Evolutionary conservation across 2,329 filamentous ascomycete genomes (phyloP), one percentile per base, ranked within the genome.

Genomic region (Dactylellina leptospora): DNA sequence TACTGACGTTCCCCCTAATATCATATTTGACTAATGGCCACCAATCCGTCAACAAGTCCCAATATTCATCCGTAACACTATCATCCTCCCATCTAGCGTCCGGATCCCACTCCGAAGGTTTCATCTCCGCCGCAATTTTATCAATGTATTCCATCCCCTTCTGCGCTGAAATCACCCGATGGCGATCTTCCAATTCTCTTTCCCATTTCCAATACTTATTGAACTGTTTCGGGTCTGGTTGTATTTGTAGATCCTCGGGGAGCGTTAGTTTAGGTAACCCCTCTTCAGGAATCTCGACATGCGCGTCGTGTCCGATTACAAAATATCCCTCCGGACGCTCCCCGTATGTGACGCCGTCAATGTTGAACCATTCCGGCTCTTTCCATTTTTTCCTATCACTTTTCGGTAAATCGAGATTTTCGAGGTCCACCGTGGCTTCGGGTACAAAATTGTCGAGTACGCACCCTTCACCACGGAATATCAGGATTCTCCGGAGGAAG

Each of bases 361-460:
- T 16, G 11, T 51, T 1, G n/a, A 27, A 33, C 48, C 20, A 33
- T 13, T 33, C n/a, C 11, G 27, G 16, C 11, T 20, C 27, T 18
- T 33, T 10, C 48, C 48, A 53, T 5, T 2, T 16, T 9, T 53
- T 30, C 10, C 22, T n/a, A 5, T 30, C 27, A 10, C 10, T 11
- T 47, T 53, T 16, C 4, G 30, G 3, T 3, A 53, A 9, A 13
- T 53, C 48, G 3, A 53, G 4, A 28, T 53, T 53, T 18, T 53
- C 48, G 27, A 53, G 9, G 27, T 53, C 36, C n/a, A 53, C 27
- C 4, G 48, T 53, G 5, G 48, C 45, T 4, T 50, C 45, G 4
- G 45, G 45, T 9, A 50, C 11, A 10, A 50, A 23, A 25, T 50
- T 28, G 11, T 50, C 6, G 16, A 1, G 20, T 6, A 27, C 13